phyloP scores from a whole-genome alignment of 2,329 filamentous ascomycete species.

The Coniochaeta prunicola region DNA sequence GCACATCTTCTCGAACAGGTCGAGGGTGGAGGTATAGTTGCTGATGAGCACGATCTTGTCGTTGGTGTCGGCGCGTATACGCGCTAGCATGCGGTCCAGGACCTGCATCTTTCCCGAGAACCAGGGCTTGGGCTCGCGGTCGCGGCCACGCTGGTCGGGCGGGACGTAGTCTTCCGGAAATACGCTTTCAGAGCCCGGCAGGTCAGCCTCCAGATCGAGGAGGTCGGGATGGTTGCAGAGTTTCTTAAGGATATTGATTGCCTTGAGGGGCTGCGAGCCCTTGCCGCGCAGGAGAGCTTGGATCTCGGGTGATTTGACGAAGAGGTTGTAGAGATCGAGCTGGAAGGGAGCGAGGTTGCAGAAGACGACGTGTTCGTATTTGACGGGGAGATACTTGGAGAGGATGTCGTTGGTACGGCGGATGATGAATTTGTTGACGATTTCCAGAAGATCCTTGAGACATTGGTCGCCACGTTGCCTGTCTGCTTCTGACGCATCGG shows the following conservation, averaged over 20 bases:
- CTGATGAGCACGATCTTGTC: conserved; percentile 99
- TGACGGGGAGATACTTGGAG: conserved; percentile 94
- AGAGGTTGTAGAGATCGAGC: conserved; percentile 89
- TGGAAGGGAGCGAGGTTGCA: conserved; percentile 93
- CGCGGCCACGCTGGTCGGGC: conserved; percentile 78
- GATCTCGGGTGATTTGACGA: conserved; percentile 92
- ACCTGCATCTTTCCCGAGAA: conserved; percentile 99
- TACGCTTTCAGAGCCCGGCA: conserved; percentile 76
- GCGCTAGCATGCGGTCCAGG: conserved; percentile 93
- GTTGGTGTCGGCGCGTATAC: conserved; percentile 91
- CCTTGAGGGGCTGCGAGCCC: conserved; percentile 91
- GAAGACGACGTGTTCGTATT: conserved; percentile 99
- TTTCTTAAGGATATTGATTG: conserved; percentile 95
- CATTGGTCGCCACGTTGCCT: conserved; percentile 77
- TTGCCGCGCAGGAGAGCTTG: conserved; percentile 87
- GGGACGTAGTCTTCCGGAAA: conserved; percentile 85
- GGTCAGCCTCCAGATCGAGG: conserved; percentile 71
- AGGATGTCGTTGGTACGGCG: conserved; percentile 95
- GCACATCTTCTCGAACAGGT: conserved; percentile 88
- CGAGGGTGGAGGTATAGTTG: conserved; percentile 94
- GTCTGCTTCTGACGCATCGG: conserved; percentile 77
- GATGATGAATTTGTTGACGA: conserved; percentile 99
- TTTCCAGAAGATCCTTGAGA: conserved; percentile 67
- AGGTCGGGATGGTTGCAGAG: conserved; percentile 97
- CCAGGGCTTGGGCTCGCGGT: conserved; percentile 88